These are phyloP conservation scores for Phytopythium delawarense DNA, from an alignment of 352 stramenopile genomes.

Conservation along the genomic window DNA sequence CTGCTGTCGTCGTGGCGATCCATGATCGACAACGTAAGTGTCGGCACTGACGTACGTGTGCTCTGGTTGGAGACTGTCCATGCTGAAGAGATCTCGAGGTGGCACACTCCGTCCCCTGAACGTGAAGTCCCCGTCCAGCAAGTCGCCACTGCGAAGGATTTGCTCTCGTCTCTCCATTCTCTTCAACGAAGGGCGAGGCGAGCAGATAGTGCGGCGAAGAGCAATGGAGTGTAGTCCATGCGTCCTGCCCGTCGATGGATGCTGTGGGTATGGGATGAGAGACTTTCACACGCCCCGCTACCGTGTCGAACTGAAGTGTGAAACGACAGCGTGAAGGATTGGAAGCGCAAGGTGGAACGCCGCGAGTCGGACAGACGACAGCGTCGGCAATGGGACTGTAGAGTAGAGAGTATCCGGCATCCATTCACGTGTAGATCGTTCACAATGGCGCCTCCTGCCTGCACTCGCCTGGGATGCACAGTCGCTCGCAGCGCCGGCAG, in stretches of 20 bases:
- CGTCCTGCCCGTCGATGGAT: too few relatives aligned
- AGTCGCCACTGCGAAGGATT: neutral
- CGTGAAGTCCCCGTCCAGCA: too few relatives aligned
- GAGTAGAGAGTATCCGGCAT: neutral
- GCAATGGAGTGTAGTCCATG: too few relatives aligned
- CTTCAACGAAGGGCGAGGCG: neutral
- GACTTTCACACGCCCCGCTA: too few relatives aligned
- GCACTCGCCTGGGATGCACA: constrained; percentile 8
- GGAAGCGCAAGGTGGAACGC: neutral
- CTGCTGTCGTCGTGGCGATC: neutral
- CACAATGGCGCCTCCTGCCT: neutral
- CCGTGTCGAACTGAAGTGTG: too few relatives aligned
- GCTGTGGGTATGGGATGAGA: too few relatives aligned
- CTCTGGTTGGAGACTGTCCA: neutral
- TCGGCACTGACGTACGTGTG: neutral
- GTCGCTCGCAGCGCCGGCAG: neutral
- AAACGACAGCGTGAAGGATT: too few relatives aligned
- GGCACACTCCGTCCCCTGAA: too few relatives aligned
- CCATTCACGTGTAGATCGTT: neutral
- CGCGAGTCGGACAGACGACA: neutral
- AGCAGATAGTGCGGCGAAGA: too few relatives aligned
- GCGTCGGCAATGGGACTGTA: too few relatives aligned
- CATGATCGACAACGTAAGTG: neutral
- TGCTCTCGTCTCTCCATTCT: neutral
- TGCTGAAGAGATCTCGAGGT: neutral